phyloP scores from a whole-genome alignment of 768 basidiomycete genomes.

The Udeniomyces megalosporus region DNA sequence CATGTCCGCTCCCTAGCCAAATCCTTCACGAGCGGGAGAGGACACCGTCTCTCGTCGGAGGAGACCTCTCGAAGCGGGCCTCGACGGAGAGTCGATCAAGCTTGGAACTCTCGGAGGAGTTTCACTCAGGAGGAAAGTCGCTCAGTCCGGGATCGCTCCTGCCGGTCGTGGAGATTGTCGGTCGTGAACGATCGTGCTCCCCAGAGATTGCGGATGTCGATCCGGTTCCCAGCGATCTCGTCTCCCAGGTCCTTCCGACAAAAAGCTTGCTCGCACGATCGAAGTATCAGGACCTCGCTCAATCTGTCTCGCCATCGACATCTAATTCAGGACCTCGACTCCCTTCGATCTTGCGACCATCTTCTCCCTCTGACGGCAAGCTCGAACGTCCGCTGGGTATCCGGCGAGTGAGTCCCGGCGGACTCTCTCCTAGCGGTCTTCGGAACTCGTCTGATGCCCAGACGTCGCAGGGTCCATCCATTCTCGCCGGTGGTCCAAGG shows the following conservation, averaged over 20 bases:
- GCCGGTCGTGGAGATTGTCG: background rate
- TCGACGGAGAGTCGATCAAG: constrained; percentile 9
- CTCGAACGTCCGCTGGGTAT: background rate
- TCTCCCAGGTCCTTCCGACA: too few species aligned
- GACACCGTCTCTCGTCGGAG: constrained; percentile 5
- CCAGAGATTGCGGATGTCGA: too few species aligned
- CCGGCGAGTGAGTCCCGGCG: constrained; percentile 1
- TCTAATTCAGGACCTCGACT: background rate
- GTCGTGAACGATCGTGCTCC: background rate
- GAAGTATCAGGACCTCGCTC: background rate
- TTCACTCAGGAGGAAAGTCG: background rate
- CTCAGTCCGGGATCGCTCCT: background rate
- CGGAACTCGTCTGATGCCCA: background rate
- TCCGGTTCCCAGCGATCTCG: too few species aligned
- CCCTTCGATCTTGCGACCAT: constrained; percentile 8
- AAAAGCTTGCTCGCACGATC: too few species aligned
- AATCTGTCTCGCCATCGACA: background rate
- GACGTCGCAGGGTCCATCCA: too few species aligned
- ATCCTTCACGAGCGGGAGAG: background rate
- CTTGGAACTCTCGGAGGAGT: background rate
- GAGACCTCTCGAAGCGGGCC: background rate
- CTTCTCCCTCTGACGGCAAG: background rate
- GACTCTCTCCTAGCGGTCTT: background rate
- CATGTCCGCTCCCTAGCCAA: background rate
- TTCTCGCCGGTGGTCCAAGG: background rate